Conservation (phyloP, 2,329 filamentous ascomycete genomes). For the Stachybotrys echinatus region DNA sequence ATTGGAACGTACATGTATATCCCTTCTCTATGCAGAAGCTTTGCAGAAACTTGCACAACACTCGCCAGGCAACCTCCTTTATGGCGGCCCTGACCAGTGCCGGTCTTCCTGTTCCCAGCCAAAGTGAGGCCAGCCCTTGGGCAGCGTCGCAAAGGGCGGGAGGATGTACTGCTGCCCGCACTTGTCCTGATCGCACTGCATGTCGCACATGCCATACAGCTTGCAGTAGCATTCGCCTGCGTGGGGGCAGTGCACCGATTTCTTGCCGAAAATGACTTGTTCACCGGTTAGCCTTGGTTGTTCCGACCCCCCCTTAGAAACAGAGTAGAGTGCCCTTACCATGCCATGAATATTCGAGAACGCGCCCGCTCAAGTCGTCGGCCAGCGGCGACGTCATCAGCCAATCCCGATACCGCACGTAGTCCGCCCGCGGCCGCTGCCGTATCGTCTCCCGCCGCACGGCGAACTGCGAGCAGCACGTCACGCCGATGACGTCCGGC, state of each 20-base stretch:
- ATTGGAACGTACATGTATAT: too few relatives aligned
- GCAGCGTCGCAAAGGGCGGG: conserved; percentile 52
- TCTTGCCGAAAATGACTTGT: conserved; percentile 54
- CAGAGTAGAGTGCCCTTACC: too few relatives aligned
- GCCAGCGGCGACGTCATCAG: conserved; percentile 48
- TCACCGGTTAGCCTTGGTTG: neutral
- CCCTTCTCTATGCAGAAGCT: too few relatives aligned
- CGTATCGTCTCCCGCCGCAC: conserved; percentile 48
- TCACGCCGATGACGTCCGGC: conserved; percentile 44
- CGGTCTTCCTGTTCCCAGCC: conserved; percentile 21
- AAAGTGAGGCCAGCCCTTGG: conserved; percentile 52
- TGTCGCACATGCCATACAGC: conserved; percentile 55
- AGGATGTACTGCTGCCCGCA: conserved; percentile 55
- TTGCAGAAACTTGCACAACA: too few relatives aligned
- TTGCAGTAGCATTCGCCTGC: conserved; percentile 62
- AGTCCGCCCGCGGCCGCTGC: conserved; percentile 43
- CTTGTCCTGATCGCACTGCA: conserved; percentile 33
- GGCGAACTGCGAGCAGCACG: conserved; percentile 64
- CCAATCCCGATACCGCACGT: conserved; percentile 54
- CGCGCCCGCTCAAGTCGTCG: conserved; percentile 51
- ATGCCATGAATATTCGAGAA: conserved; percentile 64
- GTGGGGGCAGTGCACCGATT: conserved; percentile 54
- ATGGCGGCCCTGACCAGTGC: conserved; percentile 16
- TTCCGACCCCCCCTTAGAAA: too few relatives aligned
- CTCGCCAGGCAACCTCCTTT: too few relatives aligned